Base-by-base conservation (phyloP, 2,329 filamentous ascomycete species). In the Trichoderma brevicompactum region DNA sequence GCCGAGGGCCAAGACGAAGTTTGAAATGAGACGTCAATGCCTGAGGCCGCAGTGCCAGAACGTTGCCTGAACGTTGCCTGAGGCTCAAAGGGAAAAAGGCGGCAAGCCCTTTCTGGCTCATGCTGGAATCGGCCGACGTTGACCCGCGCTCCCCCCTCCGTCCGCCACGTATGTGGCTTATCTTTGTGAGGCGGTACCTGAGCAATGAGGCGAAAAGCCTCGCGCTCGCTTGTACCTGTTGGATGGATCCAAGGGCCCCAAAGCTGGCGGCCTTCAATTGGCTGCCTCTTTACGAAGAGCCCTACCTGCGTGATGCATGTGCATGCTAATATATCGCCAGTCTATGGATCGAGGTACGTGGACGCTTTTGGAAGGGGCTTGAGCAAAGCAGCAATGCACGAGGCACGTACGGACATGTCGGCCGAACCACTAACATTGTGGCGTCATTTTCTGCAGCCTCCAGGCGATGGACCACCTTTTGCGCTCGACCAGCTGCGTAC, bases 281-380 rank as follows among this genome's bases (percentile, higher is more conserved):
- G 59, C 59, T 34, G 59, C 48, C 19, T 17, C 15, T n/a, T 34
- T 38, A n/a, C 58, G 38, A 61, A 61, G 40, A 28, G n/a, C 55
- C 54, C 13, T 49, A 38, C 43, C 46, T 43, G 58, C 34, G 58
- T 28, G 53, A 41, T 36, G 54, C 36, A 61, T 50, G 34, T 41
- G 46, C 58, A 38, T 50, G 36, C 8, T 13, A 50, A 61, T 52
- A 36, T 52, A 61, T 52, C 36, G 46, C 56, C 44, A 50, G 19
- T 40, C 36, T 36, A 23, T 50, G 44, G 56, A 60, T 60, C 56
- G 46, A 60, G 36, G 44, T 12, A 50, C 44, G 19, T 17, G 34
- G 34, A 60, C 56, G 56, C 56, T 62, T 62, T 53, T 38, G 59
- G 48, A 53, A 52, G 46, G 46, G 54, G 38, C 54, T 56, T 19